Evolutionary conservation across 768 basidiomycete genomes (phyloP).

Genomic region (Tremella fuciformis): DNA sequence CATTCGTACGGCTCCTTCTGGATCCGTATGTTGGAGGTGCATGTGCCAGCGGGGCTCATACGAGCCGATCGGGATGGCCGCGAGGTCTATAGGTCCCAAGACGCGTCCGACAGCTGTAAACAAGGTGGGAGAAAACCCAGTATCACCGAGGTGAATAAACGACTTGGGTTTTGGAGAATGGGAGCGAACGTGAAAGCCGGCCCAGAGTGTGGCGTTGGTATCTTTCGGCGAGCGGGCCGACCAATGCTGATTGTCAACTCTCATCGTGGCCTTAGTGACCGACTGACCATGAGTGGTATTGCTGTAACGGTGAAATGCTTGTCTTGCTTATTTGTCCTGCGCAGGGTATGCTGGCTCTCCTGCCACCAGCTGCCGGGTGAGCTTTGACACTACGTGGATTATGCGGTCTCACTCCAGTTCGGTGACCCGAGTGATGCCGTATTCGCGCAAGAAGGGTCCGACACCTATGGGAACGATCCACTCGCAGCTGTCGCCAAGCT

Average conservation of each 20-base stretch:
- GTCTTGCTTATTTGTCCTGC: conserved; percentile 23
- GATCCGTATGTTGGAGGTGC: conserved; percentile 48
- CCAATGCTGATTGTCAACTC: conserved; percentile 35
- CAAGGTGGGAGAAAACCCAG: conserved; percentile 45
- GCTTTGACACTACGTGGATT: neutral
- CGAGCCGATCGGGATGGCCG: conserved; percentile 50
- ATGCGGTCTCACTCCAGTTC: conserved; percentile 44
- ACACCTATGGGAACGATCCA: conserved; percentile 52
- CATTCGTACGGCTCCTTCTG: conserved; percentile 47
- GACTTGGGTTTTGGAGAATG: conserved; percentile 24
- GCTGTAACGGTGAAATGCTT: conserved; percentile 40
- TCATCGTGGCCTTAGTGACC: neutral
- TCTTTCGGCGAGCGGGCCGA: conserved; percentile 46
- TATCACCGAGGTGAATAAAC: conserved; percentile 50
- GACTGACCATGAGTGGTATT: conserved; percentile 43
- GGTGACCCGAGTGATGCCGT: conserved; percentile 43
- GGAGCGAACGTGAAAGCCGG: conserved; percentile 44
- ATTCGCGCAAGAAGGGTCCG: conserved; percentile 33
- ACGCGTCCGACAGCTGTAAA: conserved; percentile 48
- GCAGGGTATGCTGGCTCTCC: conserved; percentile 25
- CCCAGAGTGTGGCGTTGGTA: conserved; percentile 51
- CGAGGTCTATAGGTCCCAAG: conserved; percentile 43
- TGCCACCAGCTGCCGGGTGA: conserved; percentile 49
- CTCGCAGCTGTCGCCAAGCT: conserved; percentile 45
- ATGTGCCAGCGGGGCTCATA: conserved; percentile 50